These are phyloP conservation scores for Kokia cookei DNA, from an alignment of 441 rosid species.

Conservation along the genomic window DNA sequence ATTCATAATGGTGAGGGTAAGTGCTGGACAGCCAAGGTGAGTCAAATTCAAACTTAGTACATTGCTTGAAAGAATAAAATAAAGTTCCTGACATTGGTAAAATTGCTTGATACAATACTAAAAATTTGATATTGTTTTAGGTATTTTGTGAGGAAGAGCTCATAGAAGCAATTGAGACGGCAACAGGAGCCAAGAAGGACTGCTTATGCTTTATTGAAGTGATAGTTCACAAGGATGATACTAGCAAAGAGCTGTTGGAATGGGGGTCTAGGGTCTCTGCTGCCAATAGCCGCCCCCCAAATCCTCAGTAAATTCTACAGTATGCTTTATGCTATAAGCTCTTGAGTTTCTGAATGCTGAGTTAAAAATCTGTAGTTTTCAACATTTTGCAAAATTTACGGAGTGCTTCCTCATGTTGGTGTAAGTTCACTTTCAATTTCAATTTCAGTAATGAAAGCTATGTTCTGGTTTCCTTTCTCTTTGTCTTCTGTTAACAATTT, in stretches of 20 bases:
- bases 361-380: not conserved
- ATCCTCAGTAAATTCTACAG: conserved; percentile 53
- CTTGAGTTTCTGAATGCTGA: too few relatives aligned
- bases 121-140: conserved; percentile 16
- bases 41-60: not conserved
- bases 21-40: conserved; percentile 83
- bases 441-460: not conserved
- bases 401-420: not conserved
- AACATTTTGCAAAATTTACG: not conserved
- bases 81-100: not conserved
- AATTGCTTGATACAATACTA: not conserved
- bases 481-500: not conserved
- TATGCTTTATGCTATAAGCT: not conserved
- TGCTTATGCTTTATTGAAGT: conserved; percentile 86
- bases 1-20: conserved; percentile 81
- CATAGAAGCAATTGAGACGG: conserved; percentile 56
- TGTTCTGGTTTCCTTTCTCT: not conserved
- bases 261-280: conserved; percentile 87
- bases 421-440: not conserved
- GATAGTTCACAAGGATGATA: conserved; percentile 82
- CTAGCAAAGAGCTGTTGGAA: conserved; percentile 89
- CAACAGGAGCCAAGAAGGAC: conserved; percentile 58
- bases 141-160: conserved; percentile 71
- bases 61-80: not conserved
- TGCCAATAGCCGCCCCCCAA: conserved; percentile 86